Evolutionary conservation across 176 grass and related monocot species (phyloP), one percentile per base, ranked within the genome.

Genomic region (Cenchrus americanus): DNA sequence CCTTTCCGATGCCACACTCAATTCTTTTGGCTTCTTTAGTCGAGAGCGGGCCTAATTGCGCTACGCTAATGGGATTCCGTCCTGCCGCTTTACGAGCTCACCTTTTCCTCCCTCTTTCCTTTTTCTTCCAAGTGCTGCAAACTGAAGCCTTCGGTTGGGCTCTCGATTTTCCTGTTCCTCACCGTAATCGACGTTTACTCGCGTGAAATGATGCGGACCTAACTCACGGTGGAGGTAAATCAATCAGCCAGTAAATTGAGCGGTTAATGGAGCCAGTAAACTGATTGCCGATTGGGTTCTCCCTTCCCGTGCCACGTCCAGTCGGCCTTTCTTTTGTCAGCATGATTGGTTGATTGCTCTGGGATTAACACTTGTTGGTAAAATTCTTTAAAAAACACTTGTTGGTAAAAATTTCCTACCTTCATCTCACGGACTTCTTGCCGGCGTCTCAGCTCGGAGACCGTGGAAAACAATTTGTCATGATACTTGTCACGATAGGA

Each of bases 21-120:
- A 87, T 90, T 79, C 68, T 87, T 87, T 83, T 54, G 68, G 41
- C 66, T 87, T 87, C 68, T 90, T 87, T 83, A 90, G 74, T 79
- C 10, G 11, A 8, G 34, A 37, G 23, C 32, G 42, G 9, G 69
- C 27, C 79, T 78, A 86, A 82, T 69, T 63, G 54, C 72, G 63
- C 64, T 76, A 8, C 44, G 37, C 63, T 89, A 89, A 81, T 82
- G 83, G 78, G 78, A 85, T 89, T 75, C 82, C 76, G 34, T 84
- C 46, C 64, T n/a, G 23, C 78, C 74, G 51, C 63, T 87, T 82
- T 70, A 30, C 50, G 15, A 71, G 41, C 48, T 66, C 23, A 14
- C 32, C 32, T 66, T 15, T 74, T 18, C 6, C 7, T 0, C 1
- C 4, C 4, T 4, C 2, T 24, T 43, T 26, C 17, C 58, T 59